These are phyloP conservation scores for Picochlorum sp. DNA, from an alignment of 139 green algal species.

Conservation along the genomic window DNA sequence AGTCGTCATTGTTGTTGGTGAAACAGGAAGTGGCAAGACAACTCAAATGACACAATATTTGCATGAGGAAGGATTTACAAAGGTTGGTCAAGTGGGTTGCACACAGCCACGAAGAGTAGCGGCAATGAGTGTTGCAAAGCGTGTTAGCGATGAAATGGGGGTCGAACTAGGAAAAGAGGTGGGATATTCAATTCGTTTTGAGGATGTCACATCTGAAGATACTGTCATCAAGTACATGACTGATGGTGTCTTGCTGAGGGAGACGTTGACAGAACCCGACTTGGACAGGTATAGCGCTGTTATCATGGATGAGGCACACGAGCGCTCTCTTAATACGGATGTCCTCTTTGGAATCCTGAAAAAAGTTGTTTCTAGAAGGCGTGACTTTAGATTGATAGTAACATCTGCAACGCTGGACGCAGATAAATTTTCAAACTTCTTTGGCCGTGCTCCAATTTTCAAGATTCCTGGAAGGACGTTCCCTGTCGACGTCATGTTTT, in stretches of 20 bases:
- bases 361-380: slow-evolving; percentile 60
- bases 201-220: slow-evolving; percentile 82
- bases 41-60: slow-evolving; percentile 97
- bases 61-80: slow-evolving; percentile 81
- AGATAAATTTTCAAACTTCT: slow-evolving; percentile 81
- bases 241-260: slow-evolving; percentile 89
- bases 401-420: slow-evolving; percentile 91
- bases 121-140: slow-evolving; percentile 95
- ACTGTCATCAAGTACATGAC: slow-evolving; percentile 93
- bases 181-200: slow-evolving; percentile 96
- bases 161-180: slow-evolving; percentile 46
- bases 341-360: slow-evolving; percentile 94
- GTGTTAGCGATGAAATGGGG: slow-evolving; percentile 60
- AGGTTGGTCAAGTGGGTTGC: slow-evolving; percentile 81
- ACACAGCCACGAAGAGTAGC: slow-evolving; percentile 94
- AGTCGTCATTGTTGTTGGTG: slow-evolving; percentile 93
- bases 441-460: slow-evolving; percentile 83
- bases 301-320: slow-evolving; percentile 91
- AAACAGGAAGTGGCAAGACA: slow-evolving; percentile 97
- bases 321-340: slow-evolving; percentile 84
- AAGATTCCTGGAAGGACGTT: slow-evolving; percentile 94
- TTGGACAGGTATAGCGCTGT: slow-evolving; percentile 65
- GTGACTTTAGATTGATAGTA: slow-evolving; percentile 96
- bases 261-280: slow-evolving; percentile 79
- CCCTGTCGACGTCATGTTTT: slow-evolving; percentile 90